phyloP scores from a whole-genome alignment of 2,329 filamentous ascomycete species.

The Akanthomyces dipterigenus region DNA sequence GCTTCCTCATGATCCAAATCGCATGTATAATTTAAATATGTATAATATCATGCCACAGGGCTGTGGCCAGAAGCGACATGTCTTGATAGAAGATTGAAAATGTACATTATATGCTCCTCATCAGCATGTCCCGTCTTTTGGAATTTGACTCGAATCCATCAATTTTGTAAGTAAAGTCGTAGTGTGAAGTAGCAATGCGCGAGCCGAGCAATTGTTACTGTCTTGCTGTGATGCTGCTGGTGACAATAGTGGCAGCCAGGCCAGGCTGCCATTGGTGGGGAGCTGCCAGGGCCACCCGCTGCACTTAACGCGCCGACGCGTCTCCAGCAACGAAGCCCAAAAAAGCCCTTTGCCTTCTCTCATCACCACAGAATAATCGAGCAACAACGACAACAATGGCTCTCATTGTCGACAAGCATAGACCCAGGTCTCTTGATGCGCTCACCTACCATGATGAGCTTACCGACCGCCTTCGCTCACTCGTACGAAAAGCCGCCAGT shows the following conservation, averaged over 20 bases:
- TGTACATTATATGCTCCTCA: not conserved
- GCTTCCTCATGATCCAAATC: constrained; percentile 22
- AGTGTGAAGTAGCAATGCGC: not conserved
- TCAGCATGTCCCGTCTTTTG: not conserved
- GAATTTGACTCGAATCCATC: not conserved
- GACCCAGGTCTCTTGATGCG: constrained; percentile 66
- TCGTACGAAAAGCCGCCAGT: constrained; percentile 50
- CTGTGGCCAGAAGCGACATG: not conserved
- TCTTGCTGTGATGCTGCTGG: too few relatives aligned
- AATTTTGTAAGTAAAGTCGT: not conserved
- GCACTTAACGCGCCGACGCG: constrained; percentile 18
- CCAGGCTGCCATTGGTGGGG: constrained; percentile 4
- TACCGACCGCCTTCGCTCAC: constrained; percentile 75
- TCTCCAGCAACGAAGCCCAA: constrained; percentile 17
- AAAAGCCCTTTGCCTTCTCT: constrained; percentile 18
- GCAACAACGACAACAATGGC: constrained; percentile 42
- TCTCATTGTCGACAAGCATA: constrained; percentile 65
- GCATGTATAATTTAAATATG: constrained; percentile 16
- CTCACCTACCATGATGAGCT: constrained; percentile 86
- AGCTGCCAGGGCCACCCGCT: not conserved
- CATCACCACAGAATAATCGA: constrained; percentile 11
- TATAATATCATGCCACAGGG: constrained; percentile 5
- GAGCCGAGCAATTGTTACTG: not conserved
- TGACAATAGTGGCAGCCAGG: not conserved
- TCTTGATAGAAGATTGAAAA: not conserved